phyloP scores from a whole-genome alignment of 768 basidiomycete genomes.

The Boletus reticulatus region DNA sequence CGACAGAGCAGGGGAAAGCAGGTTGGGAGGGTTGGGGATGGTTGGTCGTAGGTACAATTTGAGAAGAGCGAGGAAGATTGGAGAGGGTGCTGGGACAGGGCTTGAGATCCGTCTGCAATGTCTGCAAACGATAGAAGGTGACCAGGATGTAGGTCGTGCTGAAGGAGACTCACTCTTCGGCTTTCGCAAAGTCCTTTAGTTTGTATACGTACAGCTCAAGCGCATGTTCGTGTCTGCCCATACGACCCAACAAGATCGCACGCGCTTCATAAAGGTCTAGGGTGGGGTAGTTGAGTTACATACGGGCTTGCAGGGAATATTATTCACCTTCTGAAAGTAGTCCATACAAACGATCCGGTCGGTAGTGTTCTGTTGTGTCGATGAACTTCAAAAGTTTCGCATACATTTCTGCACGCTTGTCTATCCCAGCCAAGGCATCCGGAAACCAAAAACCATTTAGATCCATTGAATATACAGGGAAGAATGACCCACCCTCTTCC shows the following conservation, averaged over 20 bases:
- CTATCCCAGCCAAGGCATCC: slow-evolving; percentile 31
- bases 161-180: slow-evolving; percentile 72
- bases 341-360: slow-evolving; percentile 77
- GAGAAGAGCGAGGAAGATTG: slow-evolving; percentile 82
- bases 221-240: slow-evolving; percentile 90
- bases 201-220: slow-evolving; percentile 94
- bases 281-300: background rate
- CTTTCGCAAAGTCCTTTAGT: slow-evolving; percentile 77
- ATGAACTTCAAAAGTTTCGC: slow-evolving; percentile 78
- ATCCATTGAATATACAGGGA: background rate
- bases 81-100: slow-evolving; percentile 48
- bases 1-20: slow-evolving; percentile 82
- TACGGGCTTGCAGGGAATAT: background rate
- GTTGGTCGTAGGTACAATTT: slow-evolving; percentile 84
- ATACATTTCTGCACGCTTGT: slow-evolving; percentile 50
- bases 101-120: slow-evolving; percentile 87
- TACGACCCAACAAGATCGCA: slow-evolving; percentile 84
- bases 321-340: slow-evolving; percentile 76
- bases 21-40: slow-evolving; percentile 45
- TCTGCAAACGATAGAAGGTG: slow-evolving; percentile 38
- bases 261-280: slow-evolving; percentile 87
- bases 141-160: too few species aligned
- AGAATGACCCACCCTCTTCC: slow-evolving; percentile 49
- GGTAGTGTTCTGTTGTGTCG: slow-evolving; percentile 63
- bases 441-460: background rate